Percentiles rank a stretch among this genome's conserved stretches.
phyloP scores from a whole-genome alignment of 192 early-diverging fungal species.

The Coemansia sp. region DNA sequence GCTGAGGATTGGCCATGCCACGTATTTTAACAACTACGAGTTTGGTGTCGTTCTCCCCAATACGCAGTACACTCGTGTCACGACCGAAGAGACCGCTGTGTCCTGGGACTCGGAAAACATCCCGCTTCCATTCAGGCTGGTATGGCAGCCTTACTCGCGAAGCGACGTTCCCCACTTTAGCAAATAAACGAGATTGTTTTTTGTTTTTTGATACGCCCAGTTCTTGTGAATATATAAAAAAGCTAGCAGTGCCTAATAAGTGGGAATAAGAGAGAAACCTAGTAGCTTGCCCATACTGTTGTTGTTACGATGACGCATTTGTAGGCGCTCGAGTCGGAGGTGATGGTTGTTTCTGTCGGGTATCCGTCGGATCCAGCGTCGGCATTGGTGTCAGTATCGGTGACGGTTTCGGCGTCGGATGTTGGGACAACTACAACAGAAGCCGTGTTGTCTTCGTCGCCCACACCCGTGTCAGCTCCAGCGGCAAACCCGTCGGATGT shows the following conservation, averaged over 20 bases:
- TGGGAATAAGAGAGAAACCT: not conserved
- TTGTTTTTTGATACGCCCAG: not conserved
- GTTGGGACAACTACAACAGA: not conserved
- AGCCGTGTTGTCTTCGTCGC: not conserved
- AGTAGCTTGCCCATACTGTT: not conserved
- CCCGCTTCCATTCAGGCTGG: slow-evolving; percentile 18
- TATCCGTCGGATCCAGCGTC: not conserved
- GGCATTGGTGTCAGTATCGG: not conserved
- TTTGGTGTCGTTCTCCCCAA: slow-evolving; percentile 27
- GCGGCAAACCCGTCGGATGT: too few relatives aligned
- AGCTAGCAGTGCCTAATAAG: too few relatives aligned
- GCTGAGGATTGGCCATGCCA: not conserved
- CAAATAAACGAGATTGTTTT: not conserved
- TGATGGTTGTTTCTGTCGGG: not conserved
- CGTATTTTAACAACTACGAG: slow-evolving; percentile 45
- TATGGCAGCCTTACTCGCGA: slow-evolving; percentile 19
- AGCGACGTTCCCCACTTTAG: slow-evolving; percentile 16
- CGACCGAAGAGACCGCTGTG: not conserved
- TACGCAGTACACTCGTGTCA: not conserved
- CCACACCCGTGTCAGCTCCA: not conserved
- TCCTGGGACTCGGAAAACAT: slow-evolving; percentile 9
- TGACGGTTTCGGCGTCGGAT: not conserved
- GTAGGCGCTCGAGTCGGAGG: not conserved
- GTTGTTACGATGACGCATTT: not conserved
- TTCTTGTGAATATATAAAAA: too few relatives aligned